phyloP scores from a whole-genome alignment of 139 green algal genomes.

The Prasinococcaceae sp. region DNA sequence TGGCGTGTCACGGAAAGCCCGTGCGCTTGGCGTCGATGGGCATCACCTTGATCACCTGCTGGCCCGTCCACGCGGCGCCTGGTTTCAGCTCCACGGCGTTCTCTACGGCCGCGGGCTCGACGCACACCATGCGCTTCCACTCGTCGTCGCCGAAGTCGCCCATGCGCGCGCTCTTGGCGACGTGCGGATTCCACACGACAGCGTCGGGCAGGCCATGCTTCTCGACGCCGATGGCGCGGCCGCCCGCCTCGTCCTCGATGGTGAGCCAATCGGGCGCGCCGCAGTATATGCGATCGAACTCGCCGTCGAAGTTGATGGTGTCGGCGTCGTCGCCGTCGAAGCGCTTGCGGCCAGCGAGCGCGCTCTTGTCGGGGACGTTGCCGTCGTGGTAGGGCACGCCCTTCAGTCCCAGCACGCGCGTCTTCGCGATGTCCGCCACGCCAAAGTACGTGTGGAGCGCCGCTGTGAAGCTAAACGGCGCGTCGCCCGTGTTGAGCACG shows the following conservation, averaged over 20 bases:
- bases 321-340: conserved; percentile 13
- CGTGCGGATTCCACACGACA: conserved; percentile 40
- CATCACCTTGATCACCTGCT: conserved; percentile 3
- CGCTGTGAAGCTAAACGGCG: conserved; percentile 27
- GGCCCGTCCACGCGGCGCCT: conserved; percentile 11
- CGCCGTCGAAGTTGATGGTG: conserved; percentile 13
- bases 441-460: conserved; percentile 37
- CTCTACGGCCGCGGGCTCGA: conserved; percentile 22
- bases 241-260: conserved; percentile 18
- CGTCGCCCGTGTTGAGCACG: conserved; percentile 22
- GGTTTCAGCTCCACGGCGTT: conserved; percentile 12
- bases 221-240: conserved; percentile 7
- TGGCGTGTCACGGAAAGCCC: neutral
- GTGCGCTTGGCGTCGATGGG: neutral
- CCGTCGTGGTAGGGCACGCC: conserved; percentile 23
- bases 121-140: conserved; percentile 30
- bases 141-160: conserved; percentile 33
- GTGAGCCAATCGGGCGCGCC: conserved; percentile 17
- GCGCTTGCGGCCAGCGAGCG: too few relatives aligned
- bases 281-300: conserved; percentile 38
- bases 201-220: conserved; percentile 26
- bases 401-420: conserved; percentile 16
- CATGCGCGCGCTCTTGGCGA: conserved; percentile 24
- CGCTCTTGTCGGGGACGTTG: too few relatives aligned
- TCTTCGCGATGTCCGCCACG: conserved; percentile 24